Evolutionary conservation across 768 basidiomycete genomes (phyloP).

Genomic region (Terana coerulea): DNA sequence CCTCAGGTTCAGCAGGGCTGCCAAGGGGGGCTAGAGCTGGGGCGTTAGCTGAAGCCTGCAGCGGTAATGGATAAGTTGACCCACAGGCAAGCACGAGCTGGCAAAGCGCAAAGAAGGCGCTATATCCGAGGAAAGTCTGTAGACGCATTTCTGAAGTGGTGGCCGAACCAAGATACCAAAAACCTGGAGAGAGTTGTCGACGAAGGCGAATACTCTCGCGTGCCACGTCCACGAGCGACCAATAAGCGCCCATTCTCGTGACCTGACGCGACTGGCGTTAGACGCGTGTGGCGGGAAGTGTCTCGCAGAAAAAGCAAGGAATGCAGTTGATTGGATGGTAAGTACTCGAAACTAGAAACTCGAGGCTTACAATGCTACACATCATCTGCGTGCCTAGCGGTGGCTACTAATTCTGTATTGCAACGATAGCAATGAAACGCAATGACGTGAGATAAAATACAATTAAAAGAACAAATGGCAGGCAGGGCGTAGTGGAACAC

Average conservation of each 20-base stretch:
- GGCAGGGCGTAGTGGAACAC: too few relatives aligned
- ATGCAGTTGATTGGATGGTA: too few relatives aligned
- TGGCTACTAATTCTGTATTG: too few relatives aligned
- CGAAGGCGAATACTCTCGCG: slow-evolving; percentile 7
- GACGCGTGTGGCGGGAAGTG: too few relatives aligned
- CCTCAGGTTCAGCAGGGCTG: slow-evolving; percentile 47
- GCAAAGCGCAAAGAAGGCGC: slow-evolving; percentile 26
- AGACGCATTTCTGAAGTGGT: slow-evolving; percentile 29
- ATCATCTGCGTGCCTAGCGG: too few relatives aligned
- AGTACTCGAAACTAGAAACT: too few relatives aligned
- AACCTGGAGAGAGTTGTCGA: slow-evolving; percentile 3
- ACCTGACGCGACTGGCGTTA: too few relatives aligned
- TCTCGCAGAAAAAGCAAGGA: too few relatives aligned
- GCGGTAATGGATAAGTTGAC: neutral
- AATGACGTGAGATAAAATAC: too few relatives aligned
- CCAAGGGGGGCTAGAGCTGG: slow-evolving; percentile 12
- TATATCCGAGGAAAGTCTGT: slow-evolving; percentile 24
- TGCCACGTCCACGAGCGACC: slow-evolving; percentile 12
- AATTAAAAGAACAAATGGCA: too few relatives aligned
- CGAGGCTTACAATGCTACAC: too few relatives aligned
- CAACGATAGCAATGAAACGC: too few relatives aligned
- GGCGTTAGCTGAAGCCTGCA: neutral
- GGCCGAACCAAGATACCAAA: neutral
- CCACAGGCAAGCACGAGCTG: slow-evolving; percentile 27
- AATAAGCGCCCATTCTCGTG: slow-evolving; percentile 1